Evolutionary conservation across 2,329 filamentous ascomycete genomes (phyloP).

Genomic region (Aspergillus novoparasiticus): DNA sequence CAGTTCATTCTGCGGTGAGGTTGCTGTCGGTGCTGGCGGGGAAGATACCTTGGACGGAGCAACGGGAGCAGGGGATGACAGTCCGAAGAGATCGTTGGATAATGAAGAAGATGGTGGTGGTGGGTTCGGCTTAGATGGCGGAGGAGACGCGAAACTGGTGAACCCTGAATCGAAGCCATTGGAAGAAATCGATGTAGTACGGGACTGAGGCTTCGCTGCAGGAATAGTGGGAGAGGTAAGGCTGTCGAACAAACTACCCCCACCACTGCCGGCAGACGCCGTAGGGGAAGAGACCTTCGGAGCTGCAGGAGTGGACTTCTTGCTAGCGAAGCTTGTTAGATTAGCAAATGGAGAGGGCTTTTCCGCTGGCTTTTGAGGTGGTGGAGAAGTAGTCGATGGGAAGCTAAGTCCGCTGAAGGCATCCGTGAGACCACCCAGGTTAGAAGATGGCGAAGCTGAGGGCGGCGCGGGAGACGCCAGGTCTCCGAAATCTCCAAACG

Average conservation of each 20-base stretch:
- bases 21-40: conserved; percentile 42
- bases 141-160: conserved; percentile 57
- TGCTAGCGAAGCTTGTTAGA: conserved; percentile 56
- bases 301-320: conserved; percentile 47
- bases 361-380: conserved; percentile 39
- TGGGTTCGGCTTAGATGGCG: conserved; percentile 50
- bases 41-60: conserved; percentile 48
- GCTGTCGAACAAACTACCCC: conserved; percentile 81
- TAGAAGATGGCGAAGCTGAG: conserved; percentile 31
- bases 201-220: conserved; percentile 44
- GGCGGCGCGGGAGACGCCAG: conserved; percentile 59
- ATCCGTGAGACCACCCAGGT: conserved; percentile 71
- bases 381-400: conserved; percentile 47
- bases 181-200: conserved; percentile 55
- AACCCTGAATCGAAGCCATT: conserved; percentile 69
- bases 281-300: conserved; percentile 53
- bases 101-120: conserved; percentile 48
- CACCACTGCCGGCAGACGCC: conserved; percentile 67
- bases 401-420: conserved; percentile 76
- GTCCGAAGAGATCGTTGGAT: conserved; percentile 80
- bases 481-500: conserved; percentile 72
- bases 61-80: conserved; percentile 56
- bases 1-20: conserved; percentile 44
- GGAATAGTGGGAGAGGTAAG: conserved; percentile 63
- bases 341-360: conserved; percentile 68